These are phyloP conservation scores for Rhodotorula glutinis DNA, from an alignment of 1,284 basidiomycete species.

Conservation along the genomic window DNA sequence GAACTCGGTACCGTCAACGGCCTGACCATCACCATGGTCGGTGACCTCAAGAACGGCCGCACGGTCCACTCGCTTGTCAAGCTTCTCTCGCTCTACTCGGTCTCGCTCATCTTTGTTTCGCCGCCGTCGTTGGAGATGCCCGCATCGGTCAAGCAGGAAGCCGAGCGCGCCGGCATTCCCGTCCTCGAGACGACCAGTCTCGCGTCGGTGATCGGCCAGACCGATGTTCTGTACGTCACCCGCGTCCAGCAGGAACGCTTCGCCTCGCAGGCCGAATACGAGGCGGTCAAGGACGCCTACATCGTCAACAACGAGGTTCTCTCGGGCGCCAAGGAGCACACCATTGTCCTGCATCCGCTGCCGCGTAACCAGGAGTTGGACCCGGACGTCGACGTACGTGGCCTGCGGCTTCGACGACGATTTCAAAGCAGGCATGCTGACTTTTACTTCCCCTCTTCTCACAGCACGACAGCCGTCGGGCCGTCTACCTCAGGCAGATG, in stretches of 20 bases:
- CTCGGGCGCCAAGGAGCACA: conserved; percentile 68
- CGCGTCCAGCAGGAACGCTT: conserved; percentile 96
- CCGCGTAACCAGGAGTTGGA: conserved; percentile 96
- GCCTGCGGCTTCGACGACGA: too few relatives aligned
- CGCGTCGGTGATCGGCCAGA: conserved; percentile 83
- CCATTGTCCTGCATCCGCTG: conserved; percentile 98
- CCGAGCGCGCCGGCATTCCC: conserved; percentile 73
- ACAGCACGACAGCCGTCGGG: conserved; percentile 81
- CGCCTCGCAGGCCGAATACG: conserved; percentile 74
- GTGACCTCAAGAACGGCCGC: conserved; percentile 96
- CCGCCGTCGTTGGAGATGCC: conserved; percentile 92
- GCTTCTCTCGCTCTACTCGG: conserved; percentile 75
- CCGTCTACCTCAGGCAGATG: conserved; percentile 98
- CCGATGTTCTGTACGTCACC: conserved; percentile 97
- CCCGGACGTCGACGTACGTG: conserved; percentile 75
- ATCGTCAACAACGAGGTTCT: conserved; percentile 80
- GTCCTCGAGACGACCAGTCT: conserved; percentile 79
- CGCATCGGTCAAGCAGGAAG: conserved; percentile 73
- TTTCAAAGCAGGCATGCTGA: too few relatives aligned
- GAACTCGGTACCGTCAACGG: conserved; percentile 98
- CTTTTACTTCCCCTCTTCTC: not conserved
- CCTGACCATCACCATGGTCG: conserved; percentile 84
- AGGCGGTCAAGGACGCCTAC: conserved; percentile 87
- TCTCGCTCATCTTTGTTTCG: conserved; percentile 93
- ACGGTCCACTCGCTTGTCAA: conserved; percentile 96